Evolutionary conservation across 768 basidiomycete species (phyloP).

Genomic region (Tulasnella sp.): DNA sequence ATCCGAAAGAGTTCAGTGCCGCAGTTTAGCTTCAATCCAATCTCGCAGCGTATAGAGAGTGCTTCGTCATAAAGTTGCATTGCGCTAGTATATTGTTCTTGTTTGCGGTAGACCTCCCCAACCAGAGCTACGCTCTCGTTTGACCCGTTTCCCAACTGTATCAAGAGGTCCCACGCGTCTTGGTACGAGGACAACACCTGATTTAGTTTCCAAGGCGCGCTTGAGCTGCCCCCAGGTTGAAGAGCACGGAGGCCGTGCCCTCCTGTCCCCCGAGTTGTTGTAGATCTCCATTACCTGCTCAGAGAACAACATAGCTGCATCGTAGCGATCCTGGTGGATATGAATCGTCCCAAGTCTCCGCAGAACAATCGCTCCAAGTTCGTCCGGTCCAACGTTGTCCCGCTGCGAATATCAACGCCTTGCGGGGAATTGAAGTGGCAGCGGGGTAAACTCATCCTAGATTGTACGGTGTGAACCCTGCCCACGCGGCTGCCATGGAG

Average conservation of each 20-base stretch:
- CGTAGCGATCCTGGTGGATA: neutral
- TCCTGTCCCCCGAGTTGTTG: neutral
- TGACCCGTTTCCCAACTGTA: neutral
- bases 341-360: neutral
- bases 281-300: neutral
- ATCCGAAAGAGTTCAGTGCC: neutral
- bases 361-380: neutral
- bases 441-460: neutral
- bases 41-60: neutral
- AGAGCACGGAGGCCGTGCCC: neutral
- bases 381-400: neutral
- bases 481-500: neutral
- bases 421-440: neutral
- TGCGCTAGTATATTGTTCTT: neutral
- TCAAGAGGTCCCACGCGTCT: neutral
- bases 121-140: neutral
- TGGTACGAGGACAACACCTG: neutral
- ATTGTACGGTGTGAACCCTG: neutral
- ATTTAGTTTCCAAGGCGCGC: neutral
- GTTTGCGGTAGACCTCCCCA: neutral
- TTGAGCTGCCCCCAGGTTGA: neutral
- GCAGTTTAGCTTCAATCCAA: neutral
- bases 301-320: too few relatives aligned
- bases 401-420: neutral
- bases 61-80: neutral